A percentile compares a stretch with the other conserved stretches of the same genome.
Conservation (phyloP, 768 basidiomycete genomes). For the Termitomyces sp. region DNA sequence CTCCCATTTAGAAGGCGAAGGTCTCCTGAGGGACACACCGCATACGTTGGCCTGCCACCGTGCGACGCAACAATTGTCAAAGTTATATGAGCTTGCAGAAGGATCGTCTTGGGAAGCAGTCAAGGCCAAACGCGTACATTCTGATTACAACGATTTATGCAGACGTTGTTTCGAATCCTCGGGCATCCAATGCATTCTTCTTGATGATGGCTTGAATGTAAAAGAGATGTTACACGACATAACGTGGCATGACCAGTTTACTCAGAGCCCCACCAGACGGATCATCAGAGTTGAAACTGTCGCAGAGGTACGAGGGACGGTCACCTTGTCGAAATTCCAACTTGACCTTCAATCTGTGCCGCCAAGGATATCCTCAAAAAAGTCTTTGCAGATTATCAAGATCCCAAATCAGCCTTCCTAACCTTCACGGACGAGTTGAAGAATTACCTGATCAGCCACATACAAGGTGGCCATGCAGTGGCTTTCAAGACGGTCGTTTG, state of each 20-base stretch:
- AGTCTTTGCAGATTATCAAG: constrained; percentile 15
- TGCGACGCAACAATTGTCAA: constrained; percentile 49
- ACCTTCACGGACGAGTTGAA: constrained; percentile 32
- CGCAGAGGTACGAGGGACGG: constrained; percentile 54
- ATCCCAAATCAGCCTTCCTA: constrained; percentile 16
- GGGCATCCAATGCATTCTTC: constrained; percentile 61
- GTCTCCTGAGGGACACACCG: constrained; percentile 43
- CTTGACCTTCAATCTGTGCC: neutral
- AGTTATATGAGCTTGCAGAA: constrained; percentile 40
- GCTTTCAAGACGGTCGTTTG: constrained; percentile 76
- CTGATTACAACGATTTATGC: constrained; percentile 58
- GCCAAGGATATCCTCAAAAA: constrained; percentile 26
- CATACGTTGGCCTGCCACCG: constrained; percentile 56
- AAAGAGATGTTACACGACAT: constrained; percentile 43
- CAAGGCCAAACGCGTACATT: constrained; percentile 36
- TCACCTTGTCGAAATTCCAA: neutral
- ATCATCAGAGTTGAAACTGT: constrained; percentile 66
- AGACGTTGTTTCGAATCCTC: constrained; percentile 45
- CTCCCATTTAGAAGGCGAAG: constrained; percentile 57
- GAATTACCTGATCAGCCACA: constrained; percentile 29
- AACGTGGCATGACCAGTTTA: constrained; percentile 61
- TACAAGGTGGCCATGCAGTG: constrained; percentile 44
- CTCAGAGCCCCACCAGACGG: constrained; percentile 45
- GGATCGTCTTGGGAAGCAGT: constrained; percentile 53
- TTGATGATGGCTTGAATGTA: constrained; percentile 67